These are phyloP conservation scores for Anisogramma anomala DNA, from an alignment of 2,329 filamentous ascomycete species.

Conservation along the genomic window DNA sequence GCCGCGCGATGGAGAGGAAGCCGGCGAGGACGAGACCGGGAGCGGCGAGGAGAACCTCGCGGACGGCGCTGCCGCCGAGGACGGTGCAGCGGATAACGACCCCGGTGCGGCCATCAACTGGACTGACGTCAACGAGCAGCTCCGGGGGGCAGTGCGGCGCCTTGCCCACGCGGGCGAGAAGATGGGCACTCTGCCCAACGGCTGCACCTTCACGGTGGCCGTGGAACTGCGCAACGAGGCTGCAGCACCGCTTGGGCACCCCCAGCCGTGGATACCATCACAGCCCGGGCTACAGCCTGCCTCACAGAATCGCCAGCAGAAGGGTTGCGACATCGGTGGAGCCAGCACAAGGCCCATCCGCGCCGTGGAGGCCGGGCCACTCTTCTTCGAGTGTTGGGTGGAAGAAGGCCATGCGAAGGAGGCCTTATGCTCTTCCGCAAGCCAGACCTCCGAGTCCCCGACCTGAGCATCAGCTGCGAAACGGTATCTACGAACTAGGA, in stretches of 20 bases:
- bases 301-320: constrained; percentile 22
- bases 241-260: constrained; percentile 46
- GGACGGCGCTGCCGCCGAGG: constrained; percentile 3
- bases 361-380: constrained; percentile 42
- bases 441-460: constrained; percentile 1
- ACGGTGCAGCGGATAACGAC: constrained; percentile 9
- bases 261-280: constrained; percentile 50
- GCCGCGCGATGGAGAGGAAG: constrained; percentile 15
- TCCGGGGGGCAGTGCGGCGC: constrained; percentile 54
- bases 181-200: constrained; percentile 45
- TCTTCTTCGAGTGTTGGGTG: constrained; percentile 57
- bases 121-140: constrained; percentile 58
- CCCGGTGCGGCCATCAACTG: constrained; percentile 30
- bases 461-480: background rate
- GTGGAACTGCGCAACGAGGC: constrained; percentile 57
- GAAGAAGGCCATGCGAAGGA: constrained; percentile 41
- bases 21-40: constrained; percentile 13
- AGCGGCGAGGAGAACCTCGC: constrained; percentile 8
- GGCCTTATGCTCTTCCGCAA: background rate
- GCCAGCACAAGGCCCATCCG: constrained; percentile 38
- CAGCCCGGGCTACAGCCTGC: constrained; percentile 34
- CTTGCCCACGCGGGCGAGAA: constrained; percentile 49
- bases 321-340: constrained; percentile 26
- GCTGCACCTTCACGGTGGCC: constrained; percentile 65
- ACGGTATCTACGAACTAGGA: too few relatives aligned